A percentile compares a stretch with the other conserved stretches of the same genome.
These are phyloP conservation scores for Lophium mytilinum DNA, from an alignment of 495 filamentous ascomycete species.

Conservation along the genomic window DNA sequence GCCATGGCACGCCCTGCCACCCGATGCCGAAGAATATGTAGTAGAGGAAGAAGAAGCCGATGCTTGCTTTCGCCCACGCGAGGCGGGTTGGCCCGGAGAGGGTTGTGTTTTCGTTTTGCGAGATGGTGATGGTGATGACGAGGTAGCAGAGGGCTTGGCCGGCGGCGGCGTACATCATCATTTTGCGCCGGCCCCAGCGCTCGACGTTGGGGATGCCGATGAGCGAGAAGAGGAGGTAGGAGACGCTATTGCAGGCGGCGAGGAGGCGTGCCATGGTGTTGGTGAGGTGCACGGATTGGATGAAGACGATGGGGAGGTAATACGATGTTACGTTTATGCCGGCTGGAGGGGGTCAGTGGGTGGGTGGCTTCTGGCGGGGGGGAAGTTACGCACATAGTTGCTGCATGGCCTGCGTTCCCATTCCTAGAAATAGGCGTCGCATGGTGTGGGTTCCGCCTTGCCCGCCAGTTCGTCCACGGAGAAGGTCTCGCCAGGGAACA, in stretches of 20 bases:
- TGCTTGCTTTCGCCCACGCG: constrained; percentile 32
- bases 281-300: constrained; percentile 41
- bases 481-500: constrained; percentile 41
- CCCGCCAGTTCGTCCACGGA: constrained; percentile 34
- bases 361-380: background rate
- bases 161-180: constrained; percentile 45
- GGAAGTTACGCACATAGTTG: constrained; percentile 45
- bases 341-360: background rate
- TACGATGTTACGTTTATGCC: constrained; percentile 37
- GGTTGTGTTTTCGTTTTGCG: constrained; percentile 34
- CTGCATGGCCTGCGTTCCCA: constrained; percentile 47
- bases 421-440: constrained; percentile 43
- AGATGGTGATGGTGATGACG: constrained; percentile 48
- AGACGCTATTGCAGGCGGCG: constrained; percentile 43
- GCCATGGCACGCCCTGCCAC: constrained; percentile 27
- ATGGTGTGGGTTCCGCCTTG: constrained; percentile 40
- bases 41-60: constrained; percentile 35
- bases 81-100: constrained; percentile 7
- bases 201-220: constrained; percentile 44
- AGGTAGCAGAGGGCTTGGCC: constrained; percentile 47
- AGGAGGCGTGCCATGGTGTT: constrained; percentile 44
- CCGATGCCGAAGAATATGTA: constrained; percentile 31
- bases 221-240: constrained; percentile 43
- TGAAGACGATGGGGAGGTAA: constrained; percentile 45
- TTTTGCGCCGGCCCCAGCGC: constrained; percentile 42